Base-by-base conservation (phyloP, 768 basidiomycete genomes). In the Suillus fuscotomentosus region DNA sequence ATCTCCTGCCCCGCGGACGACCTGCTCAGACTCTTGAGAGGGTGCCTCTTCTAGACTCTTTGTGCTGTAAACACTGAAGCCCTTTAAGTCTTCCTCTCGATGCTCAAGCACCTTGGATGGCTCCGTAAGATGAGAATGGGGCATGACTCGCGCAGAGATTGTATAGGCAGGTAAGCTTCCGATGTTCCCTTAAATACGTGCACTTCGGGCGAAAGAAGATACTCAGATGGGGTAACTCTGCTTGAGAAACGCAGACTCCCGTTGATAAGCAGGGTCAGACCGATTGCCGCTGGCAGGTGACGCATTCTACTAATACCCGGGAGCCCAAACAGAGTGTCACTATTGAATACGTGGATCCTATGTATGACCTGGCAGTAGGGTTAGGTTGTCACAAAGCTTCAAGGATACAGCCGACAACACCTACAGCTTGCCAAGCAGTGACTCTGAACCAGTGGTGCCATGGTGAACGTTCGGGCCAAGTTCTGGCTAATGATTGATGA, bases 1-100 rank as follows among this genome's bases (percentile, higher is more conserved):
- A 9, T 66, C 65, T 27, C 55, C 64, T 17, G 65, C 65, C 13
- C 62, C 62, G 14, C 57, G 64, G 15, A 66, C 34, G 57, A 66
- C 13, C 3, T 62, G 48, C 34, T 60, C 62, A 17, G 53, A 47
- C 15, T 62, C 27, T 53, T 65, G 61, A 15, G 43, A 61, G 34
- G 64, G 51, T 20, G 24, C 17, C 13, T 65, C 64, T 43, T 50
- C 61, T n/a, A 15, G 10, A 14, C 50, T 54, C 27, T 42, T 45
- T 24, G 63, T 22, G 17, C 53, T 63, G 31, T 41, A 57, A 31
- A 14, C 38, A 24, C 62, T 61, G 24, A 38, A 48, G n/a, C 4
- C 53, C 51, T 65, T 53, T 8, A 17, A 14, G 34, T 48, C 47
- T 60, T 63, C 61, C 60, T 64, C 60, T 17, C 3, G 39, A 14